Conservation (phyloP, 129 eudicot species). For the Flaveria brownii region DNA sequence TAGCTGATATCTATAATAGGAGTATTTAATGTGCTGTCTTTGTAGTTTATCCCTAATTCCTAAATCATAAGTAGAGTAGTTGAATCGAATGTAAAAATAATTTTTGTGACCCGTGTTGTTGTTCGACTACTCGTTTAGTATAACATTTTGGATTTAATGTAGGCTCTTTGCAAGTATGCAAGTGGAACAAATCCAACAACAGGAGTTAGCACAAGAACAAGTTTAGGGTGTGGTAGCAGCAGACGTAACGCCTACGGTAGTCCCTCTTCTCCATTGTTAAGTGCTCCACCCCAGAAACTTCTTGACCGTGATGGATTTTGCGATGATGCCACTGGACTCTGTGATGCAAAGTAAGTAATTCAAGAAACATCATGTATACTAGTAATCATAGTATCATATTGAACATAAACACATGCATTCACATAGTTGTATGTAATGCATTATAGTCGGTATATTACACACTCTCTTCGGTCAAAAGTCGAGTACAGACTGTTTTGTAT, state of each 20-base stretch:
- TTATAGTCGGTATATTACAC: background rate
- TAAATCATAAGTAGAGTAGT: too few relatives aligned
- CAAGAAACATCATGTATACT: background rate
- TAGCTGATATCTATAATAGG: too few relatives aligned
- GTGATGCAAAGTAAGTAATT: conserved; percentile 57
- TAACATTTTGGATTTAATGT: background rate
- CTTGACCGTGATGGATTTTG: conserved; percentile 93
- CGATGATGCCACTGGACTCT: conserved; percentile 75
- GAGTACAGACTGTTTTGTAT: background rate
- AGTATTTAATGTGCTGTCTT: too few relatives aligned
- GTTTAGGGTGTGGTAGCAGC: conserved; percentile 93
- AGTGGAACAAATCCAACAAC: conserved; percentile 91
- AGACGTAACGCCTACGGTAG: conserved; percentile 88
- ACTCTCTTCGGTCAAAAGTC: background rate
- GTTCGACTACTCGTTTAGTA: background rate
- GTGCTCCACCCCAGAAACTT: conserved; percentile 89
- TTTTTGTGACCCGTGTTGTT: too few relatives aligned
- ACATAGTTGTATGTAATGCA: background rate
- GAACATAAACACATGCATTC: background rate
- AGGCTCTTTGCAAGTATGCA: conserved; percentile 99
- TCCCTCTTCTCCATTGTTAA: conserved; percentile 92
- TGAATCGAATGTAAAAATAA: too few relatives aligned
- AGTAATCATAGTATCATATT: background rate
- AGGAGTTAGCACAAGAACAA: conserved; percentile 86
- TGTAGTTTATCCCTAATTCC: too few relatives aligned